These are phyloP conservation scores for Pichia cephalocereana DNA, from an alignment of 805 yeast species.

Conservation along the genomic window DNA sequence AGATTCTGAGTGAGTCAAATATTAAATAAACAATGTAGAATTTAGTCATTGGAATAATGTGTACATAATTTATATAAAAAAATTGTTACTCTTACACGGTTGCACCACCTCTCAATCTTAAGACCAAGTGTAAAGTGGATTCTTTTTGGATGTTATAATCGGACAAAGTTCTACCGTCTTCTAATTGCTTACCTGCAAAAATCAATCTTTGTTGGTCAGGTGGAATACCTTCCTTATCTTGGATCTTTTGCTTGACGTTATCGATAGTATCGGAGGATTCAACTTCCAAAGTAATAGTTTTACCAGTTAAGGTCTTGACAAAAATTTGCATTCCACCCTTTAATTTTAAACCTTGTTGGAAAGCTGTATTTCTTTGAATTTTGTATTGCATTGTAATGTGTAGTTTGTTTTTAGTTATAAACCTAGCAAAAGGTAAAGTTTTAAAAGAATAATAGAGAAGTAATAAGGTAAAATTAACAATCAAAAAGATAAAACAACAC, in stretches of 20 bases:
- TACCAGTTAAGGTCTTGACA: slow-evolving; percentile 52
- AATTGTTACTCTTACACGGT: no score
- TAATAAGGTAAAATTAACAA: no score
- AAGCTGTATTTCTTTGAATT: slow-evolving; percentile 82
- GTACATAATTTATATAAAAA: no score
- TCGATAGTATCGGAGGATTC: slow-evolving; percentile 97
- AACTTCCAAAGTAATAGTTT: slow-evolving; percentile 81
- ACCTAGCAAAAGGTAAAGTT: no score
- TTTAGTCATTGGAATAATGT: not conserved
- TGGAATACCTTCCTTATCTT: slow-evolving; percentile 96
- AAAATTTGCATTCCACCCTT: slow-evolving; percentile 68
- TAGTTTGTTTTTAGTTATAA: no score
- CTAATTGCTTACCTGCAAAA: slow-evolving; percentile 96
- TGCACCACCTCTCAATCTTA: slow-evolving; percentile 94
- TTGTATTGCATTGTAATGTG: slow-evolving; percentile 45
- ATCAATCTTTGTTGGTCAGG: slow-evolving; percentile 96
- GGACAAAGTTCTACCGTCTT: slow-evolving; percentile 91
- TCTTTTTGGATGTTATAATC: slow-evolving; percentile 99
- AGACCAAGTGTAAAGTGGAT: slow-evolving; percentile 90
- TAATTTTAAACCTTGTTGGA: slow-evolving; percentile 56
- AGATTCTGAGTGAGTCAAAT: slow-evolving; percentile 4
- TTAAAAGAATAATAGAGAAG: no score
- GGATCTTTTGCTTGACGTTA: slow-evolving; percentile 93
- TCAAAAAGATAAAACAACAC: no score
- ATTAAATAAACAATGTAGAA: slow-evolving; percentile 29